Conservation (phyloP, 306 rosid species). For the Pyrus communis region DNA sequence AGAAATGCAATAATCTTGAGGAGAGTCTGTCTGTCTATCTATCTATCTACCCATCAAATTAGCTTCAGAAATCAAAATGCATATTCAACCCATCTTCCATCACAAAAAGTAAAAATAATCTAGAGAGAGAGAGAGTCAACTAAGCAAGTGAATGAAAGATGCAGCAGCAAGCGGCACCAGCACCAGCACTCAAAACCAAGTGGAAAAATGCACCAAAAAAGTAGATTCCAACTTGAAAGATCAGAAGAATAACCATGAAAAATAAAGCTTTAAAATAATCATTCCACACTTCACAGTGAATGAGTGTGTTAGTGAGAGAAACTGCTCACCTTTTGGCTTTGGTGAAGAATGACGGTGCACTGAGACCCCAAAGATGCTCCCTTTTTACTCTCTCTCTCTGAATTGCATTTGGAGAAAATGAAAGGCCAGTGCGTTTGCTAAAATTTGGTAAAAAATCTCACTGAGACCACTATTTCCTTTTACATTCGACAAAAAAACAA, state of each 20-base stretch:
- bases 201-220: conserved; percentile 16
- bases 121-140: conserved; percentile 18
- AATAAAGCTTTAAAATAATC: conserved; percentile 20
- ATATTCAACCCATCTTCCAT: conserved; percentile 12
- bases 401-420: conserved; percentile 11
- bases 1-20: conserved; percentile 14
- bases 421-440: background rate
- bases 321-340: conserved; percentile 22
- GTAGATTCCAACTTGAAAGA: conserved; percentile 18
- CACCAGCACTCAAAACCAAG: conserved; percentile 11
- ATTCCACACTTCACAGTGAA: background rate
- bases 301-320: background rate
- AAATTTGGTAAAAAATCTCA: conserved; percentile 4
- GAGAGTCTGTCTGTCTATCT: background rate
- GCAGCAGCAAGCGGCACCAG: background rate
- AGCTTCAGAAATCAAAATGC: conserved; percentile 20
- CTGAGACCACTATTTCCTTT: background rate
- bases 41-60: conserved; percentile 10
- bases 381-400: background rate
- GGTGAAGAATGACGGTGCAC: conserved; percentile 4
- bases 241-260: conserved; percentile 13
- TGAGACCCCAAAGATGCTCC: conserved; percentile 18
- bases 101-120: background rate
- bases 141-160: background rate
- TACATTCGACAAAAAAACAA: conserved; percentile 19